Conservation (phyloP, 2,329 filamentous ascomycete genomes). For the Pyrenophora graminea region DNA sequence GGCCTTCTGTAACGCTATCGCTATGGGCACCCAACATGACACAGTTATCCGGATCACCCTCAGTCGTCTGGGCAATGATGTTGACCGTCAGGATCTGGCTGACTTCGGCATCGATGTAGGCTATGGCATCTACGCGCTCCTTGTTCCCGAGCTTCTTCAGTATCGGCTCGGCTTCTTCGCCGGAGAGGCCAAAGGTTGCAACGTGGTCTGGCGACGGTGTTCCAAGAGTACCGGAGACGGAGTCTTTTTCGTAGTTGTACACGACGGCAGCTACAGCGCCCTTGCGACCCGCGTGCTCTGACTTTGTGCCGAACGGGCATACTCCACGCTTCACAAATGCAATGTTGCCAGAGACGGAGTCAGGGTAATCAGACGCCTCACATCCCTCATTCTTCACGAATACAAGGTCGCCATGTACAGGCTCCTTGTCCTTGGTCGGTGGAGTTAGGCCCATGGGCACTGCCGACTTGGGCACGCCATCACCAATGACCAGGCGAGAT, state of each 20-base stretch:
- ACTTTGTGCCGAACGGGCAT: conserved; percentile 75
- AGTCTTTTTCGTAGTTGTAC: conserved; percentile 72
- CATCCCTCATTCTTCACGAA: conserved; percentile 43
- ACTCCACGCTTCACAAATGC: conserved; percentile 72
- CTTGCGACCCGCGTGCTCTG: conserved; percentile 67
- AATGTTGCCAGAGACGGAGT: conserved; percentile 64
- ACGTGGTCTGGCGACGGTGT: conserved; percentile 61
- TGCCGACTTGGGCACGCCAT: conserved; percentile 41
- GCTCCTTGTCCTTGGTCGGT: conserved; percentile 44
- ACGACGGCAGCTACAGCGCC: conserved; percentile 74
- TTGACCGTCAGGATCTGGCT: conserved; percentile 56
- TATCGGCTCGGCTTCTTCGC: conserved; percentile 62
- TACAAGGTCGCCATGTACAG: conserved; percentile 42
- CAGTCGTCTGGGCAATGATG: conserved; percentile 47
- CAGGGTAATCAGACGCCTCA: conserved; percentile 62
- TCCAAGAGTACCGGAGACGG: conserved; percentile 69
- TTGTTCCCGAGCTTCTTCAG: conserved; percentile 57
- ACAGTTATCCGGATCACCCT: conserved; percentile 46
- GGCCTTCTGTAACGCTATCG: conserved; percentile 48
- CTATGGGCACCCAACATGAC: conserved; percentile 50
- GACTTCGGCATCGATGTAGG: conserved; percentile 54
- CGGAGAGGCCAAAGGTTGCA: conserved; percentile 71
- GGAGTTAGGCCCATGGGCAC: conserved; percentile 44
- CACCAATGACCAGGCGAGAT: conserved; percentile 43
- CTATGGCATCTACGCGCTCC: conserved; percentile 48